A percentile compares a stretch with the other conserved stretches of the same genome.
Conservation (phyloP, 441 rosid species). For the Adansonia rubrostipa region DNA sequence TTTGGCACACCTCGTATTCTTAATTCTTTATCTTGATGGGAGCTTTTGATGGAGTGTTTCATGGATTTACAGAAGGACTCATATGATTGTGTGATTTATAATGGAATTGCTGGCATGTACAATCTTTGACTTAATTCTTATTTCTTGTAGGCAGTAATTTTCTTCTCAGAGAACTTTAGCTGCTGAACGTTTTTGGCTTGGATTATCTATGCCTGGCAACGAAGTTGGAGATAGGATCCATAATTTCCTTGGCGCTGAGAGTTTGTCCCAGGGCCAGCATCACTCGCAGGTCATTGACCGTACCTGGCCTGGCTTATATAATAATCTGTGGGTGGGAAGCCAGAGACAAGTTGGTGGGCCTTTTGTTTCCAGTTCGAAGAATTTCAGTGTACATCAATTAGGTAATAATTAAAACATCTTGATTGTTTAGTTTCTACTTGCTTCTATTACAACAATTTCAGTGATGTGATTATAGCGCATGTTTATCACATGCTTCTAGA, state of each 20-base stretch:
- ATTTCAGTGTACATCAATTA: constrained; percentile 53
- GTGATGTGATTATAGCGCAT: constrained; percentile 1
- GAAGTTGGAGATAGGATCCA: constrained; percentile 85
- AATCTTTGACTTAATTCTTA: constrained; percentile 25
- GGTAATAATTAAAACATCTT: constrained; percentile 48
- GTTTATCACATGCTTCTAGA: constrained; percentile 22
- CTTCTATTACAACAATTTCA: not conserved
- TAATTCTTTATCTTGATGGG: not conserved
- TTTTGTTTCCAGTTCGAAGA: constrained; percentile 55
- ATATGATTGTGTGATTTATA: constrained; percentile 10
- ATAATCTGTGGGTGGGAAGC: constrained; percentile 58
- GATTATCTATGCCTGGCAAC: constrained; percentile 92
- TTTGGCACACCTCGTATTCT: not conserved
- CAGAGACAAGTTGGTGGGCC: constrained; percentile 63
- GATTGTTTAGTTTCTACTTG: constrained; percentile 11
- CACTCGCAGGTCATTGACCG: constrained; percentile 61
- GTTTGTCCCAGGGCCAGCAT: constrained; percentile 62
- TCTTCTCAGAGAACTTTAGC: constrained; percentile 32
- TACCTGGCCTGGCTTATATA: constrained; percentile 61
- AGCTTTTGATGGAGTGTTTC: not conserved
- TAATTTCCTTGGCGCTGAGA: constrained; percentile 81
- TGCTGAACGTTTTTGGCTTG: constrained; percentile 37
- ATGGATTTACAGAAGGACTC: constrained; percentile 23
- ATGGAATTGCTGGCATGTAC: constrained; percentile 16
- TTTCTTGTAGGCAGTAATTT: constrained; percentile 32